A percentile compares a stretch with the other conserved stretches of the same genome.
phyloP scores from a whole-genome alignment of 257 asterid species.

The Ajuga chamaepitys region DNA sequence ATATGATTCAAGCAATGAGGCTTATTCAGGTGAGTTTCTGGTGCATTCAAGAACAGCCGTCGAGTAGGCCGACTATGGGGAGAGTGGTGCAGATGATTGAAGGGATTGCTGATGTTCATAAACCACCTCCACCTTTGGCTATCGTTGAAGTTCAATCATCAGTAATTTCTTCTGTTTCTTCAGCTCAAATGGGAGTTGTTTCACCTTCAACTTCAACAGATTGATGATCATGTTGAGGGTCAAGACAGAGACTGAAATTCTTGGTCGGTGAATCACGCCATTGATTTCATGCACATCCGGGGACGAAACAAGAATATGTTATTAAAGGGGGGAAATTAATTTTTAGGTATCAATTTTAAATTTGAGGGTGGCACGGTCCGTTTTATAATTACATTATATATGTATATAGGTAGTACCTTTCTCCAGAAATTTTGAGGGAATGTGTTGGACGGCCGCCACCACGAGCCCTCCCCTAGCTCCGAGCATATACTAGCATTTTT shows the following conservation, averaged over 20 bases:
- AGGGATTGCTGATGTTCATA: slow-evolving; percentile 43
- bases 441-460: too few relatives aligned
- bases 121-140: slow-evolving; percentile 50
- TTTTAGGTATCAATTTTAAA: too few relatives aligned
- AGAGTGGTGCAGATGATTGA: slow-evolving; percentile 75
- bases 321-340: too few relatives aligned
- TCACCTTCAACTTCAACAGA: slow-evolving; percentile 21
- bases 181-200: slow-evolving; percentile 28
- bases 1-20: slow-evolving; percentile 46
- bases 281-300: too few relatives aligned
- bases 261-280: background rate
- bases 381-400: too few relatives aligned
- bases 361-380: too few relatives aligned
- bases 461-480: too few relatives aligned
- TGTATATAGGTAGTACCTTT: too few relatives aligned
- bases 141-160: slow-evolving; percentile 22
- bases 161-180: slow-evolving; percentile 25
- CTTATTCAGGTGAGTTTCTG: slow-evolving; percentile 55
- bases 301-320: too few relatives aligned
- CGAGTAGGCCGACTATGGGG: slow-evolving; percentile 64
- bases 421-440: too few relatives aligned
- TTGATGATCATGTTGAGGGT: background rate
- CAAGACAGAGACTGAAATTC: too few relatives aligned
- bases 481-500: too few relatives aligned
- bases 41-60: slow-evolving; percentile 83